phyloP scores from a whole-genome alignment of 2,329 filamentous ascomycete species.

The Trichoderma pleuroti region DNA sequence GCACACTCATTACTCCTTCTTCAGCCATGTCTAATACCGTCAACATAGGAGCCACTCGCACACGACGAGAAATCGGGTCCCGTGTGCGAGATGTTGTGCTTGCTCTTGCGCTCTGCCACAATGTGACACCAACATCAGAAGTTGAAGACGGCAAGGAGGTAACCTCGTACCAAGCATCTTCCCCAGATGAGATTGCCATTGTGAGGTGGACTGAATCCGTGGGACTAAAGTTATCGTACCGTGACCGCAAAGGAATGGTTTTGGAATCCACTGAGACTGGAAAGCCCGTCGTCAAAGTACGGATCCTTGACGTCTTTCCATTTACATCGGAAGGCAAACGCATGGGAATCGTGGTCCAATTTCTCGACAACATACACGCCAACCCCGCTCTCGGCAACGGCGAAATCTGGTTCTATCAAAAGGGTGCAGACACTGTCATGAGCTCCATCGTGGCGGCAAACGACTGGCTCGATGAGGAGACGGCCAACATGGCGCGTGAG shows the following conservation, averaged over 20 bases:
- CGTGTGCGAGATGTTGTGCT: slow-evolving; percentile 90
- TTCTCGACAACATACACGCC: slow-evolving; percentile 56
- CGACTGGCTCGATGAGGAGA: slow-evolving; percentile 98
- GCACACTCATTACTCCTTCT: slow-evolving; percentile 69
- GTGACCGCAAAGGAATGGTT: slow-evolving; percentile 82
- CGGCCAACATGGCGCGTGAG: slow-evolving; percentile 98
- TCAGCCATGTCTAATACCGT: slow-evolving; percentile 62
- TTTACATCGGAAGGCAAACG: slow-evolving; percentile 97
- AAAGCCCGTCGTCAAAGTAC: slow-evolving; percentile 73
- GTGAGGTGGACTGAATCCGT: slow-evolving; percentile 93
- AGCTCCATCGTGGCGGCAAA: slow-evolving; percentile 90
- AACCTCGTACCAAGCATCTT: slow-evolving; percentile 92
- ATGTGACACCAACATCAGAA: slow-evolving; percentile 81
- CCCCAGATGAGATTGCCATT: slow-evolving; percentile 96
- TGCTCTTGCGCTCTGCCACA: slow-evolving; percentile 90
- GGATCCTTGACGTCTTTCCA: slow-evolving; percentile 90
- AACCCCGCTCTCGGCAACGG: slow-evolving; percentile 53
- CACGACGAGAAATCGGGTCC: slow-evolving; percentile 86
- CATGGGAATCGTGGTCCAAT: slow-evolving; percentile 95
- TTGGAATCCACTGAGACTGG: slow-evolving; percentile 74
- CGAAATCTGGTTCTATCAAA: slow-evolving; percentile 98
- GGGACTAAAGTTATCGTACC: slow-evolving; percentile 76
- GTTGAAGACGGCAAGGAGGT: slow-evolving; percentile 72
- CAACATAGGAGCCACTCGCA: slow-evolving; percentile 68
- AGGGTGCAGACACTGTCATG: slow-evolving; percentile 98